These are phyloP conservation scores for Silene vulgaris DNA, from an alignment of 179 eudicot species.

Conservation along the genomic window DNA sequence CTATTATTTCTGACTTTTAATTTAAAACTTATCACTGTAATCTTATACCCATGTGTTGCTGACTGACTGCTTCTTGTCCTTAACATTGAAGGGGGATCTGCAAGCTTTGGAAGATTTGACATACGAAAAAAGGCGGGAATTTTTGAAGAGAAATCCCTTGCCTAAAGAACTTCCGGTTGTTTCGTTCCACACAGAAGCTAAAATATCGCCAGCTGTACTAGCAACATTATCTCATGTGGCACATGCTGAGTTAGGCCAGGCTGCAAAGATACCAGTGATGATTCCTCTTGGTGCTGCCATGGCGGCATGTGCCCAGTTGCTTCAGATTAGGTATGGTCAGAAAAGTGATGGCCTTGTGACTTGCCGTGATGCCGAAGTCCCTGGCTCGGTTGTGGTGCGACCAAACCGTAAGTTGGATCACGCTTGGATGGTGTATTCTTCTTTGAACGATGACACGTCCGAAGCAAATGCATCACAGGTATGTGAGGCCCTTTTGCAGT, in stretches of 20 bases:
- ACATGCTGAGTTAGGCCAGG: slow-evolving; percentile 69
- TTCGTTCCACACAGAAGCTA: slow-evolving; percentile 82
- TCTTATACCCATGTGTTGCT: not conserved
- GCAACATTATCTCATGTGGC: slow-evolving; percentile 89
- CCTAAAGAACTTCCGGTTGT: slow-evolving; percentile 83
- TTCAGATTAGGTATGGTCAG: slow-evolving; percentile 73
- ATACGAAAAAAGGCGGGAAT: slow-evolving; percentile 69
- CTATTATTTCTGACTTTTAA: slow-evolving; percentile 5
- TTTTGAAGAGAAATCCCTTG: slow-evolving; percentile 54
- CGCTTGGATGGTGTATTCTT: slow-evolving; percentile 96
- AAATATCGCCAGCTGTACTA: slow-evolving; percentile 80
- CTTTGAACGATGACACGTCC: slow-evolving; percentile 55
- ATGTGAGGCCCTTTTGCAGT: slow-evolving; percentile 76
- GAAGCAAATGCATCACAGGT: slow-evolving; percentile 85
- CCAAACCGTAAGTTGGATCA: slow-evolving; percentile 83
- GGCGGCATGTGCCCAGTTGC: slow-evolving; percentile 98
- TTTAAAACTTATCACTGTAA: not conserved
- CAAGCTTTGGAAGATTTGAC: slow-evolving; percentile 93
- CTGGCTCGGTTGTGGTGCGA: slow-evolving; percentile 84
- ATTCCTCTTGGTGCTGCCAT: slow-evolving; percentile 91
- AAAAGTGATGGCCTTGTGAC: slow-evolving; percentile 98
- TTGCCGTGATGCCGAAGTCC: slow-evolving; percentile 90
- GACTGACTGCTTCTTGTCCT: slow-evolving; percentile 6
- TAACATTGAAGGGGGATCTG: slow-evolving; percentile 71
- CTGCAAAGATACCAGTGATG: slow-evolving; percentile 63